phyloP scores from a whole-genome alignment of 257 asterid species.

The Capsicum baccatum region DNA sequence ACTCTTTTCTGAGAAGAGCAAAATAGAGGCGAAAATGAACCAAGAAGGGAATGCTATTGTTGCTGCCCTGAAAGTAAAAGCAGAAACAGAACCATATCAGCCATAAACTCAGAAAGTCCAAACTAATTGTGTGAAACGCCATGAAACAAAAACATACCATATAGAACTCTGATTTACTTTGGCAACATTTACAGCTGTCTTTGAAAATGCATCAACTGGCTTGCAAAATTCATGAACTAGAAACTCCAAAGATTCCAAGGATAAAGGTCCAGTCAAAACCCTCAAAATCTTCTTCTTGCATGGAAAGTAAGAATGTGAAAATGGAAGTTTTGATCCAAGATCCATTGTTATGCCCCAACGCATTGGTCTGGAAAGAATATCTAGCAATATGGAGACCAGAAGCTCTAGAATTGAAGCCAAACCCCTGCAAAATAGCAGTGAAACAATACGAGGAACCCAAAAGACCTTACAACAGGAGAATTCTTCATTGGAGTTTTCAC shows the following conservation, averaged over 20 bases:
- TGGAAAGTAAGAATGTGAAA: slow-evolving; percentile 75
- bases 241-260: slow-evolving; percentile 53
- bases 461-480: neutral
- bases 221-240: slow-evolving; percentile 49
- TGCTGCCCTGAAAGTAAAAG: slow-evolving; percentile 56
- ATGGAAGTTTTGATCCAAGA: slow-evolving; percentile 64
- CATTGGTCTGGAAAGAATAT: slow-evolving; percentile 74
- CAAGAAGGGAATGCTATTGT: slow-evolving; percentile 75
- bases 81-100: slow-evolving; percentile 25
- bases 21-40: slow-evolving; percentile 67
- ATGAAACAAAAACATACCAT: slow-evolving; percentile 55
- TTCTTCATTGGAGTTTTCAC: neutral
- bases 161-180: slow-evolving; percentile 61
- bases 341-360: slow-evolving; percentile 82
- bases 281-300: slow-evolving; percentile 49
- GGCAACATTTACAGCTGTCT: slow-evolving; percentile 44
- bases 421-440: slow-evolving; percentile 74
- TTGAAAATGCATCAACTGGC: slow-evolving; percentile 41
- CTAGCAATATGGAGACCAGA: slow-evolving; percentile 62
- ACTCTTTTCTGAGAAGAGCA: slow-evolving; percentile 53
- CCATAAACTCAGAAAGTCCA: slow-evolving; percentile 34
- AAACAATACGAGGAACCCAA: slow-evolving; percentile 30
- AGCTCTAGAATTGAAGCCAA: slow-evolving; percentile 72
- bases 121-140: slow-evolving; percentile 26
- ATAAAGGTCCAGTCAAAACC: slow-evolving; percentile 64